Conservation (phyloP, 257 asterid species). For the Solanum chaucha region DNA sequence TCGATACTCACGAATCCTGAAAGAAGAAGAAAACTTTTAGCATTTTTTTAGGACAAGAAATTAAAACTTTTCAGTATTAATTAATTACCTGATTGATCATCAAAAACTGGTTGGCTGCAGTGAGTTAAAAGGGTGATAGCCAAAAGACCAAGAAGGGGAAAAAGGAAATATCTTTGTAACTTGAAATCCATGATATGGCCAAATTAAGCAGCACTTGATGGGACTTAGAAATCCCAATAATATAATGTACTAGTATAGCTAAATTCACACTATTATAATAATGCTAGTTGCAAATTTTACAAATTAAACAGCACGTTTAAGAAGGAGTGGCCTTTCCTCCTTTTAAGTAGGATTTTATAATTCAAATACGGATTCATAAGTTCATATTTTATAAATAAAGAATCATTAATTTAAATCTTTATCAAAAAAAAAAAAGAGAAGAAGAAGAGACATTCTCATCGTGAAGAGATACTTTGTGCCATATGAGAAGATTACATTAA, state of each 20-base stretch:
- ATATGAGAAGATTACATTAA: too few species aligned
- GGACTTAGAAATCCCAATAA: background rate
- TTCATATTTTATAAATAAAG: background rate
- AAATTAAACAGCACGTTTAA: background rate
- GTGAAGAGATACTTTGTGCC: background rate
- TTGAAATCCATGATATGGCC: background rate
- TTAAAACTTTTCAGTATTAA: background rate
- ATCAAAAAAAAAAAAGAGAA: too few species aligned
- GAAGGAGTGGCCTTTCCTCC: constrained; percentile 30
- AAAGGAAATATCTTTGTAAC: background rate
- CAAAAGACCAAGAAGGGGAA: background rate
- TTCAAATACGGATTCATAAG: background rate
- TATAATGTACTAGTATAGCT: background rate
- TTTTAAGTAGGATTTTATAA: background rate
- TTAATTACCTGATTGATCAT: background rate
- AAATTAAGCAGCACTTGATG: background rate
- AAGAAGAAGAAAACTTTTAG: background rate
- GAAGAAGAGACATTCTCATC: background rate
- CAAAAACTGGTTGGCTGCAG: background rate
- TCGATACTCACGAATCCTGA: constrained; percentile 34
- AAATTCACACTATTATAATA: background rate
- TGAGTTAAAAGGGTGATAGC: background rate
- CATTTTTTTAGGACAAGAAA: background rate
- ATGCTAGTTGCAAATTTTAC: background rate
- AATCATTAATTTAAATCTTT: background rate